Evolutionary conservation across 768 basidiomycete species (phyloP).

Genomic region (Udeniomyces megalosporus): DNA sequence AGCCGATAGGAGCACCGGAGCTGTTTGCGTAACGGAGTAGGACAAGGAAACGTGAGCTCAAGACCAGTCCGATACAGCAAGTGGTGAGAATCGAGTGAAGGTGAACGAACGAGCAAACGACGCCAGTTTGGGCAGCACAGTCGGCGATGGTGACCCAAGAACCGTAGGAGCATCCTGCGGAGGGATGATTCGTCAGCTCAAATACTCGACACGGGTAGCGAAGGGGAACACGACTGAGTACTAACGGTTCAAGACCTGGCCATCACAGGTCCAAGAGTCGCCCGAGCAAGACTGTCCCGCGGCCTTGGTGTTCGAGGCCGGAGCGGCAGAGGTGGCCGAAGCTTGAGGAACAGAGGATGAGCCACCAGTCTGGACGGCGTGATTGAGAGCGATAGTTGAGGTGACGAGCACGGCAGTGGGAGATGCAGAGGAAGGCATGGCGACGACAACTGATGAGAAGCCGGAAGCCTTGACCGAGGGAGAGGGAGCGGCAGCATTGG

Average conservation of each 20-base stretch:
- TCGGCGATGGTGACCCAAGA: slow-evolving; percentile 7
- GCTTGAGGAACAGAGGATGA: neutral
- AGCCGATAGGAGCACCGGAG: slow-evolving; percentile 6
- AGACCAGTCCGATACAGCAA: no score
- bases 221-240: neutral
- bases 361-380: neutral
- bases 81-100: no score
- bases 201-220: neutral
- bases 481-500: neutral
- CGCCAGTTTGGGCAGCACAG: slow-evolving; percentile 5
- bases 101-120: slow-evolving; percentile 11
- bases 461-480: neutral
- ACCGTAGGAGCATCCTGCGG: slow-evolving; percentile 1
- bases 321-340: neutral
- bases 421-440: neutral
- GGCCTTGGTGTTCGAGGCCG: neutral
- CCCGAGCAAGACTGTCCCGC: neutral
- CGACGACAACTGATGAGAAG: neutral
- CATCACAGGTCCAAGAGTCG: slow-evolving; percentile 7
- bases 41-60: neutral
- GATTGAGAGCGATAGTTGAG: neutral
- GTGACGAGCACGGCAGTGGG: neutral
- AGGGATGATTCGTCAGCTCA: neutral
- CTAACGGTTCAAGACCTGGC: slow-evolving; percentile 3
- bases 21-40: neutral